Conservation (phyloP, 495 filamentous ascomycete species). For the Penicillium diatomitis region DNA sequence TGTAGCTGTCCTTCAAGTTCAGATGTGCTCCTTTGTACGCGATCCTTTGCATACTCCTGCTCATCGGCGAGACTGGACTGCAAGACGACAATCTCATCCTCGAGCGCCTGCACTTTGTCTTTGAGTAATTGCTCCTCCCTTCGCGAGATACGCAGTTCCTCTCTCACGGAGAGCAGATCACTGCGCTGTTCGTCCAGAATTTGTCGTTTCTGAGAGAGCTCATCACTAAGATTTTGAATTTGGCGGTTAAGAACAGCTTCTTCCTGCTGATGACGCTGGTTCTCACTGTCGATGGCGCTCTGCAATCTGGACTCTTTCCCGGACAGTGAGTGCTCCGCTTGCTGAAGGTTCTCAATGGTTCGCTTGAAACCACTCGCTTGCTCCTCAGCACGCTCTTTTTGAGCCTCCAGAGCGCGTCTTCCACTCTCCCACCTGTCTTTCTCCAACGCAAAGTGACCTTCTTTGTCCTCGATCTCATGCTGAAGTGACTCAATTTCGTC, state of each 20-base stretch:
- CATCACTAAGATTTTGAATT: conserved; percentile 48
- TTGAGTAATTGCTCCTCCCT: conserved; percentile 53
- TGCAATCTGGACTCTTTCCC: conserved; percentile 57
- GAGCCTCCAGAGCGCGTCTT: conserved; percentile 52
- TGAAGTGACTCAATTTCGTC: conserved; percentile 61
- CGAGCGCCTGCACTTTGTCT: conserved; percentile 63
- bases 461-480: conserved; percentile 64
- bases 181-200: conserved; percentile 44
- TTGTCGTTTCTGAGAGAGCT: conserved; percentile 45
- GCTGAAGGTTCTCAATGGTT: conserved; percentile 63
- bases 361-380: conserved; percentile 60
- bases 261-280: conserved; percentile 46
- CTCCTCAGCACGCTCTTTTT: conserved; percentile 59
- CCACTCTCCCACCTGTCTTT: conserved; percentile 63
- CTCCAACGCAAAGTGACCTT: conserved; percentile 59
- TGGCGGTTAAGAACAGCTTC: conserved; percentile 47
- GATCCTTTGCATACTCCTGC: conserved; percentile 51
- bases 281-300: conserved; percentile 51
- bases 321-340: conserved; percentile 54
- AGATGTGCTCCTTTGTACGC: conserved; percentile 35
- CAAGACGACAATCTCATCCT: conserved; percentile 72
- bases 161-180: conserved; percentile 51
- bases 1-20: conserved; percentile 41
- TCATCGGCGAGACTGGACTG: conserved; percentile 70
- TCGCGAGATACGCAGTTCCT: conserved; percentile 59